Evolutionary conservation across 306 rosid genomes (phyloP), one percentile per base, ranked within the genome.

Genomic region (Purshia tridentata): DNA sequence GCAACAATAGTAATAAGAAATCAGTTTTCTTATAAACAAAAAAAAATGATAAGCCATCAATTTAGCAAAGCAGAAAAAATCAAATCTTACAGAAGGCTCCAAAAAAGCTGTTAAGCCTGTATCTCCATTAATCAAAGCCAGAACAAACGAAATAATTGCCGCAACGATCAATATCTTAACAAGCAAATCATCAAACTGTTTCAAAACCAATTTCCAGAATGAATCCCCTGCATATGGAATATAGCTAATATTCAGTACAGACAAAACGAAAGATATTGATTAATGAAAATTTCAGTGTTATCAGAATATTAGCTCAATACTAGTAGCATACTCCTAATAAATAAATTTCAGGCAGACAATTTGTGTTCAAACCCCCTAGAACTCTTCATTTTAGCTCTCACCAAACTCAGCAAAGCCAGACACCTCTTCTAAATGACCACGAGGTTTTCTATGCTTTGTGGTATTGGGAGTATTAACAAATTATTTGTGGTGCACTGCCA

Each of bases 181-280:
- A 72, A 94, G 97, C 77, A 91, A 85, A 85, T 94, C 99, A 82
- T 94, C 96, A 79, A 94, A 94, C 66, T 94, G 99, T 79, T 94
- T 91, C 86, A 91, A 79, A 72, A 94, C 97, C 86, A 94, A 82
- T 78, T 88, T 94, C 99, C 91, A 94, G 82, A 94, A 91, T 0
- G 98, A 92, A 67, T 91, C 88, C 87, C 98, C 97, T 91, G 89
- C 85, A 78, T 51, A 79, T 76, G 79, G 22, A 61, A 55, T 76
- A 73, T 60, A 66, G 47, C 77, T 47, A 71, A 54, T 68, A 73
- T 72, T 80, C 35, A 81, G 69, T 70, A 70, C 64, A 62, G 22
- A 45, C 12, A 55, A 61, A 49, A 15, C 39, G 49, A 14, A 67
- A 8, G 13, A 6, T 8, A 14, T n/a, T 58, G 74, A 13, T 16